These are phyloP conservation scores for Didymella glomerata DNA, from an alignment of 2,329 filamentous ascomycete species.

Conservation along the genomic window DNA sequence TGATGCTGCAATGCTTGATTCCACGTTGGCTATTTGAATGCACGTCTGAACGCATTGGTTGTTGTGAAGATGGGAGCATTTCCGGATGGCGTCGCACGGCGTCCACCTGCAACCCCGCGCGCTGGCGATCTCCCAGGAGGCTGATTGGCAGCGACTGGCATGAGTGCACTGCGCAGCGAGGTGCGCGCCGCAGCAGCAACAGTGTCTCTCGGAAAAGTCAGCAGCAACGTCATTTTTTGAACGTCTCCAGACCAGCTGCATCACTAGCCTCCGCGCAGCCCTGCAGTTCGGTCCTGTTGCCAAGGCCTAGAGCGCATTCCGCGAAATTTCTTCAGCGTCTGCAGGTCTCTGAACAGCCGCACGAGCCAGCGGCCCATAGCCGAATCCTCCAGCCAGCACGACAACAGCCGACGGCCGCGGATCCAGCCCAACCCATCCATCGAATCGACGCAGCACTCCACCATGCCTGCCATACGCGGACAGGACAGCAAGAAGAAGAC, in stretches of 20 bases:
- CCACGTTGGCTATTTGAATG: neutral
- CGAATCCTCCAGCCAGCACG: slow-evolving; percentile 35
- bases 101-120: slow-evolving; percentile 13
- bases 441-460: too few species aligned
- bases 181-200: slow-evolving; percentile 29
- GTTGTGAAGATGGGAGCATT: neutral
- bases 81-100: slow-evolving; percentile 16
- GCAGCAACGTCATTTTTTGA: slow-evolving; percentile 24
- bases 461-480: slow-evolving; percentile 62
- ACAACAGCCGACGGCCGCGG: slow-evolving; percentile 41
- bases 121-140: slow-evolving; percentile 6
- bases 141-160: slow-evolving; percentile 27
- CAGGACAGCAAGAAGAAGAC: slow-evolving; percentile 60
- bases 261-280: slow-evolving; percentile 21
- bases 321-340: slow-evolving; percentile 29
- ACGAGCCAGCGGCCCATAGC: slow-evolving; percentile 34
- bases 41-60: neutral
- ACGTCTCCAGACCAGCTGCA: slow-evolving; percentile 38
- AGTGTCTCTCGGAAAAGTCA: slow-evolving; percentile 27
- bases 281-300: slow-evolving; percentile 14
- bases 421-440: slow-evolving; percentile 27
- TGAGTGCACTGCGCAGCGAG: slow-evolving; percentile 18
- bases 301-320: slow-evolving; percentile 25
- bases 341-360: slow-evolving; percentile 29
- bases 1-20: neutral